Evolutionary conservation across 192 early-diverging fungal genomes (phyloP), one percentile per base, ranked within the genome.

Genomic region (Oehlia diaphana): DNA sequence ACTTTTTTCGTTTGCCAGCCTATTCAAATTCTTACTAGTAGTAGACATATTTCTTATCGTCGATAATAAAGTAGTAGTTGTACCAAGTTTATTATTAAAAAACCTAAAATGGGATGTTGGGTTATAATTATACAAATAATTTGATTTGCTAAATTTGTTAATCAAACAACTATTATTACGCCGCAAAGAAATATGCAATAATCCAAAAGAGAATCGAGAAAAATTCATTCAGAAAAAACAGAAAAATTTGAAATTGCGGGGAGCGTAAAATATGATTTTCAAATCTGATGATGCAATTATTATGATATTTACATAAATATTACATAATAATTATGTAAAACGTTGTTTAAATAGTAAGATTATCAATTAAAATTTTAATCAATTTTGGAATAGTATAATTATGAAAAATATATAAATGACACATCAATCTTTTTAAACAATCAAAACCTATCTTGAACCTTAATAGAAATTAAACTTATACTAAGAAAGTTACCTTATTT

Each of bases 1-100:
- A 42, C 88, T 90, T 77, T 88, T 89, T 77, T 91, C 88, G 1
- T 86, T 63, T 12, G 81, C 71, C 12, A 91, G 79, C 26, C 88
- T 88, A 78, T 91, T 91, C 2, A 72, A 50, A n/a, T 70, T 33
- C 3, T 13, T 31, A 58, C 4, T 58, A 19, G 50, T 65, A 65
- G 64, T 65, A 31, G 64, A 31, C 64, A 65, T 65, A 7, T 58
- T 58, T 58, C 53, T 58, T 58, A 19, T 21, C 14, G 53, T 58
- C 7, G 5, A 58, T 58, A 58, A 58, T 58, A 14, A 37, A 4
- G 35, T 19, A 16, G 50, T 16, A 53, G 14, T 19, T 19, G 53
- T 58, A 58, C 5, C 6, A 58, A 58, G 53, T 58, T 58, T 58
- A 58, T n/a, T 58, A 21, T 4, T 31, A 31, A 31, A 58, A 58